Conservation (phyloP, 1,284 basidiomycete genomes). For the Cystobasidiaceae sp. region DNA sequence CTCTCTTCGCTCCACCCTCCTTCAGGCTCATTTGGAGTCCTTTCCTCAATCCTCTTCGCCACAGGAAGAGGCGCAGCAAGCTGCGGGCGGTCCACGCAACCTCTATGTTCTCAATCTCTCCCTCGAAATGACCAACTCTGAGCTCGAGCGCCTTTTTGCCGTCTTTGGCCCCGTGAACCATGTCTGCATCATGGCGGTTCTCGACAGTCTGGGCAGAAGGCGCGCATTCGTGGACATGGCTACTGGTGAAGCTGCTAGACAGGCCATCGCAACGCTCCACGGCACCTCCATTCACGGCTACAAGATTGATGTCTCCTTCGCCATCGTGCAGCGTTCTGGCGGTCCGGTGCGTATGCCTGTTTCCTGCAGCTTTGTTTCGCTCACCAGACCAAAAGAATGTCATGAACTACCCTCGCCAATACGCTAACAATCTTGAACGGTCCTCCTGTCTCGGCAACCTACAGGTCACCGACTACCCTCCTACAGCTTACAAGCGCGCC, state of each 20-base stretch:
- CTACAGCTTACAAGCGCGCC: slow-evolving; percentile 16
- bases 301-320: slow-evolving; percentile 29
- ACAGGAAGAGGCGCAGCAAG: slow-evolving; percentile 22
- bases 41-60: slow-evolving; percentile 10
- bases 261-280: slow-evolving; percentile 19
- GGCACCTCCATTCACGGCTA: slow-evolving; percentile 25
- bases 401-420: background rate
- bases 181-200: slow-evolving; percentile 30
- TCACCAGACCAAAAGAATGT: background rate
- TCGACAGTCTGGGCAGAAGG: slow-evolving; percentile 29
- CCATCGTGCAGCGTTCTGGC: slow-evolving; percentile 27
- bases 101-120: slow-evolving; percentile 32
- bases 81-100: slow-evolving; percentile 28
- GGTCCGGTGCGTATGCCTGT: slow-evolving; percentile 16
- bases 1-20: slow-evolving; percentile 8
- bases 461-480: slow-evolving; percentile 30
- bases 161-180: slow-evolving; percentile 29
- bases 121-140: slow-evolving; percentile 30
- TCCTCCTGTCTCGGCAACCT: background rate
- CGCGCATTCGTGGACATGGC: slow-evolving; percentile 32
- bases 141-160: slow-evolving; percentile 23
- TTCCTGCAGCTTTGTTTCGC: background rate
- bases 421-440: background rate
- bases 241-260: slow-evolving; percentile 22
- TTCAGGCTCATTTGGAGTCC: slow-evolving; percentile 21